Conservation (phyloP, 2,329 filamentous ascomycete genomes). For the Karstenula rhodostoma region DNA sequence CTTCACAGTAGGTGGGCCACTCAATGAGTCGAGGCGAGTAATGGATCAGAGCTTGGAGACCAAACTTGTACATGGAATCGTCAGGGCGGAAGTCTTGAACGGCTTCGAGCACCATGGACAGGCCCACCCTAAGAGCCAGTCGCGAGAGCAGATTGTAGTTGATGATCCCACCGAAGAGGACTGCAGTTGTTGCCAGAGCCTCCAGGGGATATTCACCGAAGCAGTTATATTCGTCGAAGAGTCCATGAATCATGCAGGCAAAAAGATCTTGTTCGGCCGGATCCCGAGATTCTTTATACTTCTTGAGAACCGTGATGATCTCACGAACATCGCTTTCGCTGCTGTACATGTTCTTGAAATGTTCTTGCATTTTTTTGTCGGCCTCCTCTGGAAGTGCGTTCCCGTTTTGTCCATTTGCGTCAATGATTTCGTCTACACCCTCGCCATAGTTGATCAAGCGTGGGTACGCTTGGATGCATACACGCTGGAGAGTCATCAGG, state of each 20-base stretch:
- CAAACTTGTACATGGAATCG: slow-evolving; percentile 97
- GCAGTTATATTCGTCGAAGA: slow-evolving; percentile 97
- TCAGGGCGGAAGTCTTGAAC: slow-evolving; percentile 84
- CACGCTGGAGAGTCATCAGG: slow-evolving; percentile 81
- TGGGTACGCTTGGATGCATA: slow-evolving; percentile 91
- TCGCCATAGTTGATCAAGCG: slow-evolving; percentile 96
- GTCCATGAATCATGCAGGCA: slow-evolving; percentile 96
- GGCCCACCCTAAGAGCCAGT: slow-evolving; percentile 88
- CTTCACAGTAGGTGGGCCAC: slow-evolving; percentile 94
- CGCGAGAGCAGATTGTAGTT: slow-evolving; percentile 90
- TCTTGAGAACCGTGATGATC: slow-evolving; percentile 83
- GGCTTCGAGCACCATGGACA: slow-evolving; percentile 97
- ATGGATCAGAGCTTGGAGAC: slow-evolving; percentile 91
- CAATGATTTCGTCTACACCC: slow-evolving; percentile 89
- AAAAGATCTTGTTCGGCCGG: slow-evolving; percentile 92
- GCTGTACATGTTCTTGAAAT: slow-evolving; percentile 98
- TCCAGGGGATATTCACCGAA: slow-evolving; percentile 97
- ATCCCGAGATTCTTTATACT: slow-evolving; percentile 87
- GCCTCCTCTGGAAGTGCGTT: slow-evolving; percentile 81
- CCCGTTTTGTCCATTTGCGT: slow-evolving; percentile 81
- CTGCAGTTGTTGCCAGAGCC: slow-evolving; percentile 91
- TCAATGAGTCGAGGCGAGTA: slow-evolving; percentile 83
- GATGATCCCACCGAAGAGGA: slow-evolving; percentile 96
- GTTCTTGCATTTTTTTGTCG: slow-evolving; percentile 92
- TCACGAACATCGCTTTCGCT: slow-evolving; percentile 86